Evolutionary conservation across 257 asterid species (phyloP).

Genomic region (Petunia axillaris): DNA sequence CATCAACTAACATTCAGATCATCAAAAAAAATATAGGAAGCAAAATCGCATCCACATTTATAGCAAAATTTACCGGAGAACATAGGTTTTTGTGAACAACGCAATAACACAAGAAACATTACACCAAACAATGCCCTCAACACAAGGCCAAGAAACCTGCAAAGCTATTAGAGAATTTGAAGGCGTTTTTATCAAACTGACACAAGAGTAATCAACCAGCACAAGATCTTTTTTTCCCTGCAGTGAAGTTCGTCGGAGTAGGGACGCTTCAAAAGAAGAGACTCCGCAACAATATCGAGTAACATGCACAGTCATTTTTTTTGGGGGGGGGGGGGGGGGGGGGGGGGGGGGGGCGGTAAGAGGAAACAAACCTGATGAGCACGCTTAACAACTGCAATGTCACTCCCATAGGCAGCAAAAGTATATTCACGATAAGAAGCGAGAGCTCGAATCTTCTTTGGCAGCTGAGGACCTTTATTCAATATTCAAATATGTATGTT

Average conservation of each 20-base stretch:
- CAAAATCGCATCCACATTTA: neutral
- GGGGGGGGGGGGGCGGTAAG: neutral
- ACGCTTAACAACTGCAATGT: slow-evolving; percentile 79
- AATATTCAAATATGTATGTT: slow-evolving; percentile 11
- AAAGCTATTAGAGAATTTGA: neutral
- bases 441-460: slow-evolving; percentile 94
- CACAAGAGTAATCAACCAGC: slow-evolving; percentile 13
- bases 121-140: slow-evolving; percentile 3
- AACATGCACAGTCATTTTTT: neutral
- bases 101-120: neutral
- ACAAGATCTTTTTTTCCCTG: neutral
- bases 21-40: neutral
- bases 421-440: slow-evolving; percentile 84
- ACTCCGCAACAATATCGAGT: neutral
- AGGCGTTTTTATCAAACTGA: neutral
- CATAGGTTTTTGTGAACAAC: neutral
- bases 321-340: neutral
- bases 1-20: slow-evolving; percentile 9
- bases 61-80: neutral
- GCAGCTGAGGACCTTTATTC: slow-evolving; percentile 78
- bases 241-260: neutral
- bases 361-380: slow-evolving; percentile 67
- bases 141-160: neutral
- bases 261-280: neutral
- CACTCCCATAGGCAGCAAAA: slow-evolving; percentile 84